Evolutionary conservation across 306 rosid genomes (phyloP).

Genomic region (Sicyos edulis): DNA sequence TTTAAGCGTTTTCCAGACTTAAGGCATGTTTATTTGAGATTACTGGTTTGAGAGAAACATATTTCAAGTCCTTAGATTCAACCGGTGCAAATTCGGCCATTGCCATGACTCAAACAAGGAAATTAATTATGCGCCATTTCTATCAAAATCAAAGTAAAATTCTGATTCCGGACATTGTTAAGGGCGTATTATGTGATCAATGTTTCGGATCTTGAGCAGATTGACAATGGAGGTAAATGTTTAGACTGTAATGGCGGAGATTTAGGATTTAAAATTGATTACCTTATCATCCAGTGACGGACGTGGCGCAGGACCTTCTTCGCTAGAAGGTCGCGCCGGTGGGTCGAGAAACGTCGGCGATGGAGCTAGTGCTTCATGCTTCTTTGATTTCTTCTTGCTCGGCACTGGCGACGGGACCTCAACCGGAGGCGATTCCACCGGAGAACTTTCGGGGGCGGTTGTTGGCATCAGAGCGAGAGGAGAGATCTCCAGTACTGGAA

Average conservation of each 20-base stretch:
- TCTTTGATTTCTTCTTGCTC: constrained; percentile 42
- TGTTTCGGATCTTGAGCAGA: constrained; percentile 1
- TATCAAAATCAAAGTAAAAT: not conserved
- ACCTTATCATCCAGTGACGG: constrained; percentile 59
- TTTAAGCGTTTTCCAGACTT: no score
- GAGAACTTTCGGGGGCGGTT: constrained; percentile 28
- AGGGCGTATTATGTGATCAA: not conserved
- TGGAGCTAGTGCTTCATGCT: constrained; percentile 58
- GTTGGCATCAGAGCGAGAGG: constrained; percentile 26
- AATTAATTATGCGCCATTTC: not conserved
- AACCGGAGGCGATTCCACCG: constrained; percentile 37
- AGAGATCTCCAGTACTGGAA: constrained; percentile 47
- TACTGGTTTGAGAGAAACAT: no score
- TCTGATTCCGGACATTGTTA: not conserved
- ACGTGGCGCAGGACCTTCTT: constrained; percentile 45
- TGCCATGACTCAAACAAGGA: no score
- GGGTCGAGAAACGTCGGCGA: constrained; percentile 28
- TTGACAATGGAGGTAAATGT: not conserved
- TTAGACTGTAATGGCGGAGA: not conserved
- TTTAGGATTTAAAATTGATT: not conserved
- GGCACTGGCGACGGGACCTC: constrained; percentile 67
- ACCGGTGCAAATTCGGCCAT: not conserved
- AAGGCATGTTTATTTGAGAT: no score
- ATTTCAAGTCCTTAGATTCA: no score
- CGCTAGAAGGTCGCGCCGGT: constrained; percentile 26